Percentiles rank a stretch among this genome's conserved stretches.
Conservation (phyloP, 2,329 filamentous ascomycete species). For the Uncinocarpus reesii region DNA sequence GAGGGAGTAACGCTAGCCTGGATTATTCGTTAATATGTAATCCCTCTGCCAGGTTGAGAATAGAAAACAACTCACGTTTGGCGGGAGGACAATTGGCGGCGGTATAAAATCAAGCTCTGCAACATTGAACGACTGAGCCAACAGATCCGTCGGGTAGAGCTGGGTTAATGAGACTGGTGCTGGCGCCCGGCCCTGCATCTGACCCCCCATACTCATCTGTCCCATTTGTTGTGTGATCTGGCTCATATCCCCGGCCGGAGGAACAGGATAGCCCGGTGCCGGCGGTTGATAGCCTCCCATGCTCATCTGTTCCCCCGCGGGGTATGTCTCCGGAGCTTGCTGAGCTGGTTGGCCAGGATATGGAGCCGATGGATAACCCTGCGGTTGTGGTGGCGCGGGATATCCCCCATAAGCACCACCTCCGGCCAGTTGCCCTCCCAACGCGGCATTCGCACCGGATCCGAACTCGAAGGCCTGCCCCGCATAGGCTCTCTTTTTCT, state of each 20-base stretch:
- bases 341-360: constrained; percentile 35
- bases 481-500: constrained; percentile 89
- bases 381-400: constrained; percentile 41
- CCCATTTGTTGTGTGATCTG: constrained; percentile 76
- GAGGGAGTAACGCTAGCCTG: constrained; percentile 86
- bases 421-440: constrained; percentile 40
- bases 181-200: constrained; percentile 43
- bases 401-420: constrained; percentile 56
- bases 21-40: constrained; percentile 32
- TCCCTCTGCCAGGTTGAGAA: neutral
- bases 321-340: constrained; percentile 21
- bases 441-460: constrained; percentile 67
- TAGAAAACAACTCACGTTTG: constrained; percentile 60
- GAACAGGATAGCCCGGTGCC: constrained; percentile 54
- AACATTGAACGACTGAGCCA: constrained; percentile 89
- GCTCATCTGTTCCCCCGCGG: constrained; percentile 19
- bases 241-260: constrained; percentile 48
- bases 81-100: constrained; percentile 78
- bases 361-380: constrained; percentile 34
- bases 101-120: constrained; percentile 84
- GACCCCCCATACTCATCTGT: constrained; percentile 59
- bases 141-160: constrained; percentile 81
- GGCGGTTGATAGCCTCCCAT: constrained; percentile 58
- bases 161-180: constrained; percentile 59
- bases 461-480: constrained; percentile 91